Conservation (phyloP, 2,329 filamentous ascomycete species). For the Aureobasidium sp. region DNA sequence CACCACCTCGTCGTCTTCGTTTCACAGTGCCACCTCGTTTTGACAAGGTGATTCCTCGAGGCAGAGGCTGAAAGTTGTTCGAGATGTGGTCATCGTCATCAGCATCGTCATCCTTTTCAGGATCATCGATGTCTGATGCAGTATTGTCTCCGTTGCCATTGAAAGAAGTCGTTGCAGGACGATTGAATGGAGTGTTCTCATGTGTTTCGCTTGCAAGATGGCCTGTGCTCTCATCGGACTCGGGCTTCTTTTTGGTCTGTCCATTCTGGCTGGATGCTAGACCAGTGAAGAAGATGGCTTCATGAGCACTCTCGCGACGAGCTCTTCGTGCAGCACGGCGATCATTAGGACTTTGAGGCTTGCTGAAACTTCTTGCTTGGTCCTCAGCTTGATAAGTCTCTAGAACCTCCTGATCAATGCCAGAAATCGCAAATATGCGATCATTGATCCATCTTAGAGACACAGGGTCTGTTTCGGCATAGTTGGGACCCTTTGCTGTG, state of each 20-base stretch:
- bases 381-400: slow-evolving; percentile 1
- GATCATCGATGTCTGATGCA: neutral
- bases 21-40: neutral
- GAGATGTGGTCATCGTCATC: slow-evolving; percentile 6
- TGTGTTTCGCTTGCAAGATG: neutral
- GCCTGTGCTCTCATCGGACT: neutral
- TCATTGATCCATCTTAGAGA: neutral
- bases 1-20: slow-evolving; percentile 8
- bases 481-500: neutral
- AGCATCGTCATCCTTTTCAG: neutral
- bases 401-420: neutral
- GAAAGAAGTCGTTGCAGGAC: neutral
- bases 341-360: neutral
- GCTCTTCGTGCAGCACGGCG: slow-evolving; percentile 1
- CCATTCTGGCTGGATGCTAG: neutral
- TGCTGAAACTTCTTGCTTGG: neutral
- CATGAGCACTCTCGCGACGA: slow-evolving; percentile 4
- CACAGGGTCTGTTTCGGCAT: neutral
- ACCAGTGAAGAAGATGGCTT: neutral
- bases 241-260: neutral
- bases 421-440: neutral
- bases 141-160: neutral
- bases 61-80: neutral
- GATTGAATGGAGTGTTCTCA: neutral
- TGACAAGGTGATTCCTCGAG: neutral